These are phyloP conservation scores for Neoarthrinium moseri DNA, from an alignment of 2,329 filamentous ascomycete genomes.

Conservation along the genomic window DNA sequence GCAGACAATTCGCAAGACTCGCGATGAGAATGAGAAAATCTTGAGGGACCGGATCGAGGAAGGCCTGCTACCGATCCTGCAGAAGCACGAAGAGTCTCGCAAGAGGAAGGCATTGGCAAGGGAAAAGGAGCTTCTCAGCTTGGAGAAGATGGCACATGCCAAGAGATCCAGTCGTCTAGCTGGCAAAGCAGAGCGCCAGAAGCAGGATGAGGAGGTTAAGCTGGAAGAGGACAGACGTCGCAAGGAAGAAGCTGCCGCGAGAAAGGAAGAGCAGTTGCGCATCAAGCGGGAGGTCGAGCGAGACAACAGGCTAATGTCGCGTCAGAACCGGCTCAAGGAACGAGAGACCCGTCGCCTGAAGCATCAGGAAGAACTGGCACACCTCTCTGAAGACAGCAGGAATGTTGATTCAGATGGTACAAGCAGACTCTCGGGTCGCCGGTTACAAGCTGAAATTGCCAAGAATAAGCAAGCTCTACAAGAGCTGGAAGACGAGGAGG, in stretches of 20 bases:
- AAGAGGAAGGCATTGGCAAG: constrained; percentile 68
- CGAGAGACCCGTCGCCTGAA: constrained; percentile 80
- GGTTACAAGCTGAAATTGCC: constrained; percentile 79
- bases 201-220: constrained; percentile 66
- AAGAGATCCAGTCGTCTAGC: constrained; percentile 92
- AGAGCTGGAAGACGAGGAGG: constrained; percentile 67
- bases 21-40: constrained; percentile 81
- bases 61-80: constrained; percentile 80
- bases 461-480: constrained; percentile 74
- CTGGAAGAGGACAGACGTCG: constrained; percentile 69
- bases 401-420: constrained; percentile 39
- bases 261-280: constrained; percentile 64
- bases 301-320: constrained; percentile 75
- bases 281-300: constrained; percentile 67
- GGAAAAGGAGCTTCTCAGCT: constrained; percentile 75
- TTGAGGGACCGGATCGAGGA: constrained; percentile 70
- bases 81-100: constrained; percentile 72
- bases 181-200: constrained; percentile 74
- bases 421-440: constrained; percentile 71
- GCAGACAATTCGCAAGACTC: constrained; percentile 68
- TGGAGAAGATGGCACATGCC: constrained; percentile 87
- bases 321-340: constrained; percentile 83
- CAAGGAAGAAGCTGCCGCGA: constrained; percentile 63
- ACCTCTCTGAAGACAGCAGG: constrained; percentile 74
- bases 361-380: constrained; percentile 80